Conservation (phyloP, 139 green algal species). For the Chlorella sp. region DNA sequence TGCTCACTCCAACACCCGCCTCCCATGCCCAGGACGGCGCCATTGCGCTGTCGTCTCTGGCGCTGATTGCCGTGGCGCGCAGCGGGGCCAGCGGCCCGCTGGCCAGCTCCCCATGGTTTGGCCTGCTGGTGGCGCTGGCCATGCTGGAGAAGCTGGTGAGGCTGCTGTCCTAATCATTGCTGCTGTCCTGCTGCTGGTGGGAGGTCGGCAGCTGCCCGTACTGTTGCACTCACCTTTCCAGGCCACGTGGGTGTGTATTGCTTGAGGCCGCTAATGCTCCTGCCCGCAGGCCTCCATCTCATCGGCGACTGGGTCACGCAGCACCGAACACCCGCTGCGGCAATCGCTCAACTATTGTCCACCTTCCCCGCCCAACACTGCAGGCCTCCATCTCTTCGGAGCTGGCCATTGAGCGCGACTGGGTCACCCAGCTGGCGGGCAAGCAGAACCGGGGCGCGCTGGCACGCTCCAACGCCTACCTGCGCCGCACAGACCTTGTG, state of each 20-base stretch:
- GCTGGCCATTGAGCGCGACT: slow-evolving; percentile 57
- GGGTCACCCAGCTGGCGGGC: slow-evolving; percentile 49
- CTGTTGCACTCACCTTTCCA: too few species aligned
- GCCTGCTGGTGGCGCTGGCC: slow-evolving; percentile 38
- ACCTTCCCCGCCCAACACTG: too few species aligned
- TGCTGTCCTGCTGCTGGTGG: too few species aligned
- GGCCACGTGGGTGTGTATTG: too few species aligned
- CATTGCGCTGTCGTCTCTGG: slow-evolving; percentile 42
- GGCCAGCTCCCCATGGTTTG: slow-evolving; percentile 32
- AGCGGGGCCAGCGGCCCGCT: not conserved
- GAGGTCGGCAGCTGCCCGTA: too few species aligned
- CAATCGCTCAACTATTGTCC: too few species aligned
- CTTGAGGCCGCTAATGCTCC: too few species aligned
- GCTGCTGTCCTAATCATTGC: too few species aligned
- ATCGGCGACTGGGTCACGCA: too few species aligned
- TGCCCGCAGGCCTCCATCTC: too few species aligned
- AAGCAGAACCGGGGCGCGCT: slow-evolving; percentile 43
- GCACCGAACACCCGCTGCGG: too few species aligned
- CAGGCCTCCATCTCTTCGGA: slow-evolving; percentile 37
- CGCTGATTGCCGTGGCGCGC: not conserved
- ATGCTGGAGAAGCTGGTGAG: slow-evolving; percentile 22
- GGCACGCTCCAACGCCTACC: slow-evolving; percentile 45
- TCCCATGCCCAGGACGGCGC: not conserved
- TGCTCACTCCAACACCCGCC: too few species aligned
- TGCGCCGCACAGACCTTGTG: slow-evolving; percentile 47